A percentile compares a stretch with the other conserved stretches of the same genome.
These are phyloP conservation scores for Dothistroma septosporum DNA, from an alignment of 2,329 filamentous ascomycete species.

Conservation along the genomic window DNA sequence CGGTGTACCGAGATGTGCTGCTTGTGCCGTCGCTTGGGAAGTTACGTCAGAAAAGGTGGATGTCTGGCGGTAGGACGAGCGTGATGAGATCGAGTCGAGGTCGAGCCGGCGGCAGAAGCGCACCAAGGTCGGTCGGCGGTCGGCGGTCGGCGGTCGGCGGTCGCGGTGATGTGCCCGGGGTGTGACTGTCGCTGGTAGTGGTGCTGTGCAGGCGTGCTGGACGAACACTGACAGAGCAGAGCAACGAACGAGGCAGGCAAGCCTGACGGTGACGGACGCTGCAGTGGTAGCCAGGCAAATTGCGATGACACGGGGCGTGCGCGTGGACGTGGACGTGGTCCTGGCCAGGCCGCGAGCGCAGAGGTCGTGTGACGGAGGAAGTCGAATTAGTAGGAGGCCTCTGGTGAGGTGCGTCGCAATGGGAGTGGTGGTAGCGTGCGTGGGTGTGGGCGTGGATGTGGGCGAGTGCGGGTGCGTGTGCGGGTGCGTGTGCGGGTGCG, in stretches of 20 bases:
- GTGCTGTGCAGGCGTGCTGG: neutral
- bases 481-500: neutral
- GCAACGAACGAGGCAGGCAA: neutral
- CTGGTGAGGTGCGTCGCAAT: neutral
- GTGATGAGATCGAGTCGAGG: neutral
- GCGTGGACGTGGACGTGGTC: neutral
- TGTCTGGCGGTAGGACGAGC: neutral
- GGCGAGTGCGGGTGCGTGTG: neutral
- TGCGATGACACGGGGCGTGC: neutral
- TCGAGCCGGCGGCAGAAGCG: neutral
- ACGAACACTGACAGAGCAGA: neutral
- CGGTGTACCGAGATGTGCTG: conserved; percentile 7
- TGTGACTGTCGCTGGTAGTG: neutral
- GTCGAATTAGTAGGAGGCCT: neutral
- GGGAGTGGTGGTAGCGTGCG: neutral
- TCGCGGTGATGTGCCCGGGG: neutral
- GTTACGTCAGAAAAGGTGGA: neutral
- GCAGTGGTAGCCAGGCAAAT: neutral
- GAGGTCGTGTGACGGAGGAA: neutral
- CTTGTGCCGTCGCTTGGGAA: conserved; percentile 6
- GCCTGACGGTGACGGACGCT: neutral
- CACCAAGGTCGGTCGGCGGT: neutral
- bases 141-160: neutral
- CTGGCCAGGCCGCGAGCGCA: neutral
- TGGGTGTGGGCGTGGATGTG: neutral